Percentiles rank a stretch among this genome's conserved stretches.
Conservation (phyloP, 805 yeast species). For the Yarrowia keelungensis region DNA sequence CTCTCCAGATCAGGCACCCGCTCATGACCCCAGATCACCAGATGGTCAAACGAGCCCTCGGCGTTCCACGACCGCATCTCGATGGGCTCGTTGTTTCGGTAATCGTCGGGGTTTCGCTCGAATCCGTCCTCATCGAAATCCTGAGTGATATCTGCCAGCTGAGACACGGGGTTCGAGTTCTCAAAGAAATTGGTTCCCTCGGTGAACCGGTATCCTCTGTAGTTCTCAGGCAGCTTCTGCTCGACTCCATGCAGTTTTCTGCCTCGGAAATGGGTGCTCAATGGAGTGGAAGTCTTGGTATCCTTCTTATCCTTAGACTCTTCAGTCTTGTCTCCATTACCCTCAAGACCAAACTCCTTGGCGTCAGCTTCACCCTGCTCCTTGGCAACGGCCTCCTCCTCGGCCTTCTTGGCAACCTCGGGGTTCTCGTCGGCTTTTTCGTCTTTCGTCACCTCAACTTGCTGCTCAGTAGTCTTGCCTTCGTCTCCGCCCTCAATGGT, state of each 20-base stretch:
- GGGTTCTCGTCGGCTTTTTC: conserved; percentile 18
- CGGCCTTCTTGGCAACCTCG: conserved; percentile 6
- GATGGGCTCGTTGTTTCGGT: conserved; percentile 20
- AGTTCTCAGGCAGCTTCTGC: conserved; percentile 41
- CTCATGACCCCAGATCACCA: conserved; percentile 47
- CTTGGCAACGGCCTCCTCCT: neutral
- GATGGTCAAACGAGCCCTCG: conserved; percentile 33
- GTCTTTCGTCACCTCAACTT: conserved; percentile 21
- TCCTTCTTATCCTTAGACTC: neutral
- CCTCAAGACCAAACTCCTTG: conserved; percentile 1
- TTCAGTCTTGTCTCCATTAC: neutral
- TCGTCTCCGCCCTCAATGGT: conserved; percentile 20
- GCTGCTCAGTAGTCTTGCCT: neutral
- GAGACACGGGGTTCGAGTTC: conserved; percentile 29
- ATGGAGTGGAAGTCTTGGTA: neutral
- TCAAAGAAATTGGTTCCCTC: conserved; percentile 35
- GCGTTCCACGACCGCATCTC: conserved; percentile 36
- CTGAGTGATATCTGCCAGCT: conserved; percentile 40
- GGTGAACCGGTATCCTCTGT: conserved; percentile 40
- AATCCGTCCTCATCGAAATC: conserved; percentile 32
- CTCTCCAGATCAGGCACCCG: conserved; percentile 41
- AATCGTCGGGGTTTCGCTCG: conserved; percentile 34
- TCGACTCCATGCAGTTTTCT: conserved; percentile 31
- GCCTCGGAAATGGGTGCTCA: conserved; percentile 26
- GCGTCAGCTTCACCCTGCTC: neutral